These are phyloP conservation scores for Pharus latifolius DNA, from an alignment of 176 grass and related monocot species.

Conservation along the genomic window DNA sequence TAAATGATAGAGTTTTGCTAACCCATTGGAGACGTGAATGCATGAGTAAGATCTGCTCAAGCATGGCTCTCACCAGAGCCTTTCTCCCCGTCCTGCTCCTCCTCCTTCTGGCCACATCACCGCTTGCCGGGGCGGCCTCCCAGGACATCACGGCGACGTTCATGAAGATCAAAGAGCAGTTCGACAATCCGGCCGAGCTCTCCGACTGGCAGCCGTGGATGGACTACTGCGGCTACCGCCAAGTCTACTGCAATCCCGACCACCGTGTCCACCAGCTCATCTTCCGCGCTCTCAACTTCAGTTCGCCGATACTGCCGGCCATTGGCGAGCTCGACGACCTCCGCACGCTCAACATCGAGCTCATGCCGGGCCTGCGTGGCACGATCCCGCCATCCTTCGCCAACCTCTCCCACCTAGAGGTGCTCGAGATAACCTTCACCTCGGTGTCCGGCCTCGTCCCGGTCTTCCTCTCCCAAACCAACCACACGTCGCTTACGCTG, in stretches of 20 bases:
- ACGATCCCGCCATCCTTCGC: not conserved
- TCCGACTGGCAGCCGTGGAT: not conserved
- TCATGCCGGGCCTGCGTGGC: too few relatives aligned
- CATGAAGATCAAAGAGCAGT: not conserved
- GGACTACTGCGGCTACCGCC: not conserved
- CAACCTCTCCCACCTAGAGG: not conserved
- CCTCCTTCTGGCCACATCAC: too few relatives aligned
- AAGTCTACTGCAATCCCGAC: not conserved
- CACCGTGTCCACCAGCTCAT: too few relatives aligned
- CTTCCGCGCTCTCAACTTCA: too few relatives aligned
- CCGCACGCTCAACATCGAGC: not conserved
- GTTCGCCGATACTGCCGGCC: too few relatives aligned
- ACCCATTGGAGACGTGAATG: too few relatives aligned
- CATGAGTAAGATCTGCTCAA: too few relatives aligned
- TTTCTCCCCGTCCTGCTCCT: too few relatives aligned
- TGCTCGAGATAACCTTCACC: not conserved
- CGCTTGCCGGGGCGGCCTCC: too few relatives aligned
- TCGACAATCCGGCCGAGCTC: not conserved
- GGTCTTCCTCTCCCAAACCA: not conserved
- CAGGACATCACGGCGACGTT: too few relatives aligned
- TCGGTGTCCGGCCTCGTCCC: slow-evolving; percentile 14
- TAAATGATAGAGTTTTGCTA: too few relatives aligned
- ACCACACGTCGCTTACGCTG: not conserved
- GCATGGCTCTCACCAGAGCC: too few relatives aligned
- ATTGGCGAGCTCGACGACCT: not conserved